A percentile compares a stretch with the other conserved stretches of the same genome.
These are phyloP conservation scores for Talaromyces islandicus DNA, from an alignment of 2,329 filamentous ascomycete species.

Conservation along the genomic window DNA sequence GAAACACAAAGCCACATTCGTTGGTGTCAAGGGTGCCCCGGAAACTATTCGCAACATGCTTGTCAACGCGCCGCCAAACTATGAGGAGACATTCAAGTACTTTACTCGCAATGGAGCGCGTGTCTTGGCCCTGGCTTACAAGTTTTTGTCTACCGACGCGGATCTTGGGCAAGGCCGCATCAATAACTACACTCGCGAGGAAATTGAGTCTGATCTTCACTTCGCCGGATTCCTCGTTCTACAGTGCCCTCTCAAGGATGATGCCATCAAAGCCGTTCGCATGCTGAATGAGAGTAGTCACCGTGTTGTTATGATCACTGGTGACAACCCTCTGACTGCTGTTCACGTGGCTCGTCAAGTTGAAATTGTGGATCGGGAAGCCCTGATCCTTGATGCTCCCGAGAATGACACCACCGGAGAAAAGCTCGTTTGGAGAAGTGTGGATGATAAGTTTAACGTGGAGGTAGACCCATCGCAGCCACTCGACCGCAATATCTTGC, in stretches of 20 bases:
- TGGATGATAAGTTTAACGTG: constrained; percentile 83
- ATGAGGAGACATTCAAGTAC: constrained; percentile 97
- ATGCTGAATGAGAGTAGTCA: constrained; percentile 99
- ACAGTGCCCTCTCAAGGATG: constrained; percentile 92
- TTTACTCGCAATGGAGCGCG: constrained; percentile 94
- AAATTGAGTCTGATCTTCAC: constrained; percentile 73
- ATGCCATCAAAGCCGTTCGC: constrained; percentile 85
- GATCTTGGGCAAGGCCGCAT: constrained; percentile 80
- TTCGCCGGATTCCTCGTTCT: constrained; percentile 96
- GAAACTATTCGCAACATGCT: constrained; percentile 97
- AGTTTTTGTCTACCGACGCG: constrained; percentile 73
- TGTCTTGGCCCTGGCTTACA: constrained; percentile 89
- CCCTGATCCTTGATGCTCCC: constrained; percentile 88
- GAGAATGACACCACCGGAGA: constrained; percentile 79
- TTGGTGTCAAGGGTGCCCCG: constrained; percentile 91
- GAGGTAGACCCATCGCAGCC: constrained; percentile 76
- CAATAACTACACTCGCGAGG: constrained; percentile 90
- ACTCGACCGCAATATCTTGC: constrained; percentile 73
- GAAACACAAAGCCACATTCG: constrained; percentile 80
- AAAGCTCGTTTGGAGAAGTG: constrained; percentile 85
- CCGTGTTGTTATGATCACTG: constrained; percentile 97
- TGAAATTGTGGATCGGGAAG: constrained; percentile 94
- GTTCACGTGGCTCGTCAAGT: constrained; percentile 93
- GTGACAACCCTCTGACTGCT: constrained; percentile 93
- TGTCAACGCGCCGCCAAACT: constrained; percentile 71